Evolutionary conservation across 345 rosid genomes (phyloP).

Genomic region (Garcia nutans): DNA sequence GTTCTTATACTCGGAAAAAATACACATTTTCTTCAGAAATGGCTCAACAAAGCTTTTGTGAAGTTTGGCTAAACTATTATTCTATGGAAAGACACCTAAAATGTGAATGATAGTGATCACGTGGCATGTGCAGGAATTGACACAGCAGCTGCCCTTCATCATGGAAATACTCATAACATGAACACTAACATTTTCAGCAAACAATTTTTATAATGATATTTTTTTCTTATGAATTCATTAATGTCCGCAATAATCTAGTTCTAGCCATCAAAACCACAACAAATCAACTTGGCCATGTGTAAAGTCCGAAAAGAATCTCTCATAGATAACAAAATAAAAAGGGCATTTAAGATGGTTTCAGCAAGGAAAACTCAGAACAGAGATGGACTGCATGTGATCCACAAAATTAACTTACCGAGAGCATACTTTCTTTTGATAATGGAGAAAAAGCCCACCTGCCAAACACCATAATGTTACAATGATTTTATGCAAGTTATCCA

Average conservation of each 20-base stretch:
- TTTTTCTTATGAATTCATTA: background rate
- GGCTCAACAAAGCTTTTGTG: background rate
- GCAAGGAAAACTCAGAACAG: background rate
- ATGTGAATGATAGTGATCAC: background rate
- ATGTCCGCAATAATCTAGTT: background rate
- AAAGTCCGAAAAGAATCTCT: background rate
- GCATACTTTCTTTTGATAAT: constrained; percentile 68
- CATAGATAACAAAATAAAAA: background rate
- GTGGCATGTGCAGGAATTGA: background rate
- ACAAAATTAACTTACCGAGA: constrained; percentile 46
- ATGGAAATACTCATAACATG: background rate
- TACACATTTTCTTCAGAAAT: no score
- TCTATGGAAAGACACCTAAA: background rate
- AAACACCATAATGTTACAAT: constrained; percentile 14
- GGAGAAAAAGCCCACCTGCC: constrained; percentile 92
- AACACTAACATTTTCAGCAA: background rate
- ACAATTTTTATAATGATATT: background rate
- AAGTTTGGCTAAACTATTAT: background rate
- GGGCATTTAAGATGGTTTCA: background rate
- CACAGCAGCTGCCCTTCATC: background rate
- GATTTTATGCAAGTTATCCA: background rate
- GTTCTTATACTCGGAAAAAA: no score
- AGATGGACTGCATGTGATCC: background rate
- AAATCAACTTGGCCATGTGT: background rate
- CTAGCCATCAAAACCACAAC: background rate